These are phyloP conservation scores for Aspergillus hiratsukae DNA, from an alignment of 2,329 filamentous ascomycete species.

Conservation along the genomic window DNA sequence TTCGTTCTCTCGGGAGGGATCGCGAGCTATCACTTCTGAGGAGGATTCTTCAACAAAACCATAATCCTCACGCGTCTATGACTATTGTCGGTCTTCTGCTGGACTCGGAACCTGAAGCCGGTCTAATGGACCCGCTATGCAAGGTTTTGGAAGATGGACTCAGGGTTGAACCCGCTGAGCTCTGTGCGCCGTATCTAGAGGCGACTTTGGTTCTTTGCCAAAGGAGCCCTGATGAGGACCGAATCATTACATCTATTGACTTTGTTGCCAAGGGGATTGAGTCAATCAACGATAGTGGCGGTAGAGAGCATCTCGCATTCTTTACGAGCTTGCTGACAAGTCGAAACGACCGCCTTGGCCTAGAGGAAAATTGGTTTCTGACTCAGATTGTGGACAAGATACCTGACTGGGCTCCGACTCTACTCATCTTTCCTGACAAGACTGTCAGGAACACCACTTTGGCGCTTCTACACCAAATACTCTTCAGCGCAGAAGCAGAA, in stretches of 20 bases:
- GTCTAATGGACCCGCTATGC: constrained; percentile 46
- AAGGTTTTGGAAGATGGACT: constrained; percentile 53
- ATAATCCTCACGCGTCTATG: constrained; percentile 50
- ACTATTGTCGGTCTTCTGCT: constrained; percentile 57
- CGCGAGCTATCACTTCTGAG: constrained; percentile 45
- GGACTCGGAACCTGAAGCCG: constrained; percentile 48
- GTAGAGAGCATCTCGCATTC: constrained; percentile 47
- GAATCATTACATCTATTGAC: constrained; percentile 36
- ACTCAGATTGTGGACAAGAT: constrained; percentile 38
- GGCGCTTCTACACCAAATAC: constrained; percentile 38
- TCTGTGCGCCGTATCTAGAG: constrained; percentile 55
- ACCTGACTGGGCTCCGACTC: constrained; percentile 47
- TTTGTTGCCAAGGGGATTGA: constrained; percentile 45
- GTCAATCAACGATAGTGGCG: constrained; percentile 46
- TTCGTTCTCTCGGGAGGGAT: constrained; percentile 31
- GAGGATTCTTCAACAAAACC: constrained; percentile 61
- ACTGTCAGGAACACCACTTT: constrained; percentile 44
- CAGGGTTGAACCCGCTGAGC: constrained; percentile 46
- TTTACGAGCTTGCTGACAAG: constrained; percentile 51
- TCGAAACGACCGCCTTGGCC: constrained; percentile 34
- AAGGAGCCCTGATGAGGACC: constrained; percentile 31
- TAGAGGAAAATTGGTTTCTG: constrained; percentile 32
- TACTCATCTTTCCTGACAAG: constrained; percentile 49
- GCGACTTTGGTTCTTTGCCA: constrained; percentile 53
- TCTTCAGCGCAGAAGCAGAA: constrained; percentile 38